Percentiles rank a stretch among this genome's conserved stretches.
These are phyloP conservation scores for Echites panduratus DNA, from an alignment of 257 asterid species.

Conservation along the genomic window DNA sequence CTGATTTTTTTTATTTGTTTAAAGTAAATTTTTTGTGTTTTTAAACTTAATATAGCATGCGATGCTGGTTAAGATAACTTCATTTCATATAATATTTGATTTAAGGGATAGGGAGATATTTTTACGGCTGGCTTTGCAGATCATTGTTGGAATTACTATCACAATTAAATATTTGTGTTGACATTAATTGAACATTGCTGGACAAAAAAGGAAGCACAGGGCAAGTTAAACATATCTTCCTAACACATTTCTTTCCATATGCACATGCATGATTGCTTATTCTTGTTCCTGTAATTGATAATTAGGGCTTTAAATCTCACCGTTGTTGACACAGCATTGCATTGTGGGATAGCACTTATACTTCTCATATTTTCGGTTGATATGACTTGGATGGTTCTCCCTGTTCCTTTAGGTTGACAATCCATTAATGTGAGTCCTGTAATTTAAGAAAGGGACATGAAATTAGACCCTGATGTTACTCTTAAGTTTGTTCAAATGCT, in stretches of 20 bases:
- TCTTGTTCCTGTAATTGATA: too few relatives aligned
- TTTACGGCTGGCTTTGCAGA: too few relatives aligned
- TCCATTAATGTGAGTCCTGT: not conserved
- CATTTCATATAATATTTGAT: too few relatives aligned
- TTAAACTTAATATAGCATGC: not conserved
- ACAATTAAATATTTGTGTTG: too few relatives aligned
- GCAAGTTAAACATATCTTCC: too few relatives aligned
- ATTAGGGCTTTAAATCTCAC: too few relatives aligned
- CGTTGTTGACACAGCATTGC: not conserved
- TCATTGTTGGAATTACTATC: too few relatives aligned
- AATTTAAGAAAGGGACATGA: not conserved
- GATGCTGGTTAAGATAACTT: not conserved
- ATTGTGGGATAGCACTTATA: not conserved
- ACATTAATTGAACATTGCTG: too few relatives aligned
- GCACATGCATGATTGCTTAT: not conserved
- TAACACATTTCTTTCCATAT: too few relatives aligned
- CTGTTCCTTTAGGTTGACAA: not conserved
- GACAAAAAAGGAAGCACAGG: too few relatives aligned
- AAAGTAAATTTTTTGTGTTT: not conserved
- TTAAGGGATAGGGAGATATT: too few relatives aligned
- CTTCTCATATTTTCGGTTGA: not conserved
- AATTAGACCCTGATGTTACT: not conserved
- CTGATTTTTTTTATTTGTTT: too few relatives aligned
- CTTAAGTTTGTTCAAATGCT: not conserved
- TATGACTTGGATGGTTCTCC: not conserved